Conservation (phyloP, 169 alveolate species). For the Plasmodium yoelii region DNA sequence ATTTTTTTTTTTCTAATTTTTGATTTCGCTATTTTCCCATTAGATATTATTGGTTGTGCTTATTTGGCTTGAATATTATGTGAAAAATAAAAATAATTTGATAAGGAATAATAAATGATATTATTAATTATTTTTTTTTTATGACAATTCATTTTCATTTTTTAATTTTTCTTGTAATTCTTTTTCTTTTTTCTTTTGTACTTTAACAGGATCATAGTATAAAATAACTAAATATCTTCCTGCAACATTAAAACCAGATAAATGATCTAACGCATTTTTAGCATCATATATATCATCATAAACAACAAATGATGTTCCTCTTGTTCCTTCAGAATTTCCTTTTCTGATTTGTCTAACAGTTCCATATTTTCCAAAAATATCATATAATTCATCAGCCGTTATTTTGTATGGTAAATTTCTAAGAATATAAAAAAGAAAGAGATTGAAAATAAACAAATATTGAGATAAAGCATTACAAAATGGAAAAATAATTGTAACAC, state of each 20-base stretch:
- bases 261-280: conserved; percentile 98
- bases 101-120: too few species aligned
- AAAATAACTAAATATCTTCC: conserved; percentile 94
- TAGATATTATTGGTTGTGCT: too few species aligned
- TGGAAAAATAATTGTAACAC: background rate
- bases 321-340: conserved; percentile 92
- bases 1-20: too few species aligned
- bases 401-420: conserved; percentile 91
- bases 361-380: conserved; percentile 99
- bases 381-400: conserved; percentile 97
- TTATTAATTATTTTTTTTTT: conserved; percentile 2
- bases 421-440: background rate
- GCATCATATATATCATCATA: conserved; percentile 99
- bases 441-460: background rate
- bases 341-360: conserved; percentile 98
- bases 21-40: too few species aligned
- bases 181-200: conserved; percentile 88
- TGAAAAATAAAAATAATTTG: too few species aligned
- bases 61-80: too few species aligned
- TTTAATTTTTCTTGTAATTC: conserved; percentile 87
- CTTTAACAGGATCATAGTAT: conserved; percentile 90
- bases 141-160: conserved; percentile 81
- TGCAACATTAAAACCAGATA: conserved; percentile 98
- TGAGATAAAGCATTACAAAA: background rate
- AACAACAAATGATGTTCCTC: conserved; percentile 98